phyloP scores from a whole-genome alignment of 2,329 filamentous ascomycete genomes.

The Bisporella sp. region DNA sequence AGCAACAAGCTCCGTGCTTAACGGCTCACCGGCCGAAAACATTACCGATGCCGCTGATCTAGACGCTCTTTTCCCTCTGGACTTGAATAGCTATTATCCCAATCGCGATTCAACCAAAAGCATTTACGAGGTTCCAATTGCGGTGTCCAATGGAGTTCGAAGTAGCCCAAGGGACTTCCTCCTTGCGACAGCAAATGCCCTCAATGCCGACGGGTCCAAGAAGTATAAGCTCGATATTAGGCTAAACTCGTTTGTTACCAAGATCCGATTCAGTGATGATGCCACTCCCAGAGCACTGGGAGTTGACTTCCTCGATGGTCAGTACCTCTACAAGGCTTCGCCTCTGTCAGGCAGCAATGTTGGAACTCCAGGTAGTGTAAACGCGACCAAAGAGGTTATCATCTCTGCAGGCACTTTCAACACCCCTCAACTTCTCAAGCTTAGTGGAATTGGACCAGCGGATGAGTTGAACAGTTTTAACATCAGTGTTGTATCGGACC shows the following conservation, averaged over 20 bases:
- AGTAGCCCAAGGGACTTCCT: conserved; percentile 19
- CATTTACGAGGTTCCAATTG: conserved; percentile 18
- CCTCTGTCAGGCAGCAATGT: background rate
- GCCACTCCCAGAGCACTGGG: conserved; percentile 31
- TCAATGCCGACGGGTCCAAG: conserved; percentile 12
- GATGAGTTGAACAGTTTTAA: conserved; percentile 32
- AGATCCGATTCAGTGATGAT: conserved; percentile 31
- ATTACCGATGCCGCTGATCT: background rate
- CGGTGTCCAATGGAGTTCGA: conserved; percentile 11
- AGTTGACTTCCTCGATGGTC: conserved; percentile 35
- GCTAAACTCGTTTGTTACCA: conserved; percentile 31
- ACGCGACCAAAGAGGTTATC: conserved; percentile 37
- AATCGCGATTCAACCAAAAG: conserved; percentile 11
- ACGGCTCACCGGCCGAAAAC: background rate
- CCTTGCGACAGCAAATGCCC: conserved; percentile 7
- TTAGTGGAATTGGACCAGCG: conserved; percentile 36
- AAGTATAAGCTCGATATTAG: conserved; percentile 17
- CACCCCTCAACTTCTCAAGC: conserved; percentile 39
- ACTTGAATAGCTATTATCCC: conserved; percentile 11
- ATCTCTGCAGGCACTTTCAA: conserved; percentile 39
- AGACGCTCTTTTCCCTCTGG: conserved; percentile 2
- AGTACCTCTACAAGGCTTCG: conserved; percentile 21
- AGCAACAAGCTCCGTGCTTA: conserved; percentile 5
- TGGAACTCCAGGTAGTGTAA: conserved; percentile 21
- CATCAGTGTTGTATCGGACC: conserved; percentile 46